Conservation (phyloP, 352 stramenopile genomes). For the Thraustochytrium striatum region DNA sequence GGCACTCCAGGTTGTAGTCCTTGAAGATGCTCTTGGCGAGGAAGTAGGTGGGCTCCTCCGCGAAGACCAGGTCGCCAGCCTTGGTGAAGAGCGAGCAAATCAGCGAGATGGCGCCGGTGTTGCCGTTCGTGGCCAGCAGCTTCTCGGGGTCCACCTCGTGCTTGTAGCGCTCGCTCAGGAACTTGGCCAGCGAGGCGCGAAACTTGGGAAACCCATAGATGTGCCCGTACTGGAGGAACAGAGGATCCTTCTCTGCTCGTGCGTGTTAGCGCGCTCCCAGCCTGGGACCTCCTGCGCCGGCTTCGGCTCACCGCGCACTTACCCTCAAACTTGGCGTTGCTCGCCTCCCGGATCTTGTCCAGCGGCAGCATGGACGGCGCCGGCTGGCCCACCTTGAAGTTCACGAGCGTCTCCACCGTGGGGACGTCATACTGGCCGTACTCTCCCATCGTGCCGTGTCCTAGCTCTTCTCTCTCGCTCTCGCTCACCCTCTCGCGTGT, state of each 20-base stretch:
- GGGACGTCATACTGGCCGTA: slow-evolving; percentile 49
- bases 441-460: slow-evolving; percentile 11
- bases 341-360: slow-evolving; percentile 62
- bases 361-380: slow-evolving; percentile 69
- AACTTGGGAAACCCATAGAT: slow-evolving; percentile 68
- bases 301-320: background rate
- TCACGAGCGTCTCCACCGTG: slow-evolving; percentile 61
- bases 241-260: slow-evolving; percentile 59
- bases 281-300: too few species aligned
- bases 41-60: slow-evolving; percentile 88
- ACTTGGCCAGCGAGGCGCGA: slow-evolving; percentile 62
- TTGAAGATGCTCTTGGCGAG: slow-evolving; percentile 81
- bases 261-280: too few species aligned
- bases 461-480: background rate
- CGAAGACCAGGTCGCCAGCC: slow-evolving; percentile 74
- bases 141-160: slow-evolving; percentile 57
- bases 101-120: slow-evolving; percentile 82
- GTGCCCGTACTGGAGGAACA: slow-evolving; percentile 69
- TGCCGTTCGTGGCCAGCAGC: slow-evolving; percentile 79
- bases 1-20: slow-evolving; percentile 73
- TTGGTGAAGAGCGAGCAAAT: slow-evolving; percentile 67
- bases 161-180: slow-evolving; percentile 65
- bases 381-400: slow-evolving; percentile 72
- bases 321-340: slow-evolving; percentile 58
- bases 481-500: too few species aligned